Base-by-base conservation (phyloP, 1,284 basidiomycete genomes). In the Sutorius eximius region DNA sequence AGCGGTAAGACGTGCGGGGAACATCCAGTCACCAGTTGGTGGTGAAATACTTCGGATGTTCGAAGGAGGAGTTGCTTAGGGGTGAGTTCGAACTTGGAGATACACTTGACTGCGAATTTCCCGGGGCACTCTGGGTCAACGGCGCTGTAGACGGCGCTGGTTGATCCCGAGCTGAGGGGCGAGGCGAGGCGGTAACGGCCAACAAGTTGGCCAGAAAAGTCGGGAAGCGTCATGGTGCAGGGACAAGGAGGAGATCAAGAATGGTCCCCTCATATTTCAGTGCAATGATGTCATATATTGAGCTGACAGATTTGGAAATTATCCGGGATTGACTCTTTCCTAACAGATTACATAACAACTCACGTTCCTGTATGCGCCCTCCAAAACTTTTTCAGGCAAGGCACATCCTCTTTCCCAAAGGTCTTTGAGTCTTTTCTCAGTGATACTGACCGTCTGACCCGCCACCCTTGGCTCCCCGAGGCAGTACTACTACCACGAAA, bases 91-190 rank as follows among this genome's bases (percentile, higher is more conserved):
- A 69, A 66, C 57, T 82, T 81, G 59, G 77, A 73, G 51, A 87
- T 74, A 60, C 84, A 86, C 70, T 95, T 95, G 73, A 95, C 82
- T 13, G 93, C 93, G 54, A 75, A 84, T 47, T 49, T 45, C 13
- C 40, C 29, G 6, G 51, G 7, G 13, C 30, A 37, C 1, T 62
- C 52, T 13, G 65, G 64, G 60, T 88, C 85, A 49, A 84, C 67
- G 16, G 86, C 89, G 53, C 82, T 80, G 73, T 94, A 93, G 61
- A 94, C 91, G 53, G 86, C 84, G 48, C 91, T 91, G 61, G 91
- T 93, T 11, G 87, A 86, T 37, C 92, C 92, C 44, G 84, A 76
- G 42, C 89, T 92, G 50, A 94, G 77, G 47, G 82, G 77, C 54
- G 83, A 79, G 57, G 85, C 70, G 59, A 93, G 78, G 64, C 82